Base-by-base conservation (phyloP, 345 rosid species). In the Toxicodendron radicans region DNA sequence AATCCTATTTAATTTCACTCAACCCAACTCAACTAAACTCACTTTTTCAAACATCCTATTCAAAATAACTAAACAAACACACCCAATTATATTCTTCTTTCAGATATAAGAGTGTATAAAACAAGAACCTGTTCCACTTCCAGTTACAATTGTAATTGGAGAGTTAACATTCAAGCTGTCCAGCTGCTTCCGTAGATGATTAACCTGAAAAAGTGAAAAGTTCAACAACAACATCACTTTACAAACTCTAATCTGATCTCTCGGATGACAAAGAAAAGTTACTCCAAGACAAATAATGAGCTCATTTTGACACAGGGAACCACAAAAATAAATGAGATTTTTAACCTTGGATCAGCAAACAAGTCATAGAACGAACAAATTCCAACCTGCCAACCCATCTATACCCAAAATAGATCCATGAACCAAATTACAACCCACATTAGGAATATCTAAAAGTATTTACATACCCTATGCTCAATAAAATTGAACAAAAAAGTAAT, bases 181-280 rank as follows among this genome's bases (percentile, higher is more conserved):
- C 82, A 93, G 85, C 80, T 96, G 94, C 83, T 86, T 79, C 68
- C 92, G 87, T 30, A 93, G 80, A 75, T 83, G 90, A 76, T 83
- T 79, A 66, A 96, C 97, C 99, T 96, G 81, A 30, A 78, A 43
- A 81, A 33, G 71, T 38, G 13, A 67, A 70, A 79, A 65, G 58
- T 43, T 68, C 8, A 13, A 71, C 38, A 48, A 74, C 64, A 20
- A 74, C 41, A 53, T 59, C 56, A 41, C 58, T 23, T 46, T n/a
- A 70, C 32, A 73, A 16, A 48, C 64, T 72, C 72, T 32, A 65
- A 67, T 57, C 60, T 21, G 73, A 70, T 18, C 41, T 65, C 23
- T 45, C 64, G 32, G 33, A 64, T 24, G 24, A 57, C 33, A 43
- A 54, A 49, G 18, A 76, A 10, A 11, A 33, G 54, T 53, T 41